Percentiles rank a stretch among this genome's conserved stretches.
phyloP scores from a whole-genome alignment of 345 rosid species.

The Garcia nutans region DNA sequence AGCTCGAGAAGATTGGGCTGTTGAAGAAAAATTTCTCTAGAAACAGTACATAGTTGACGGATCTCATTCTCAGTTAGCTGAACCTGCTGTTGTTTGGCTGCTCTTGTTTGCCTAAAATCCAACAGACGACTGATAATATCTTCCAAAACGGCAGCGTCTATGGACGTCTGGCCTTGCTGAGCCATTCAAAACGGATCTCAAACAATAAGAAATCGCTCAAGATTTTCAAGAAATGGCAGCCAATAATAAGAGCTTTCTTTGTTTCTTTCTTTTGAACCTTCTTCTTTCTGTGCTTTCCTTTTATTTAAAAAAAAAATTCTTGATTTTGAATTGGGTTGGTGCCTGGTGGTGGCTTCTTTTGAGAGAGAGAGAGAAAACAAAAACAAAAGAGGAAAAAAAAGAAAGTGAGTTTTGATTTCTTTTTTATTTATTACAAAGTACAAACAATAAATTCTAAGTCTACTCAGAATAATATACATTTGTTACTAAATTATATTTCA shows the following conservation, averaged over 20 bases:
- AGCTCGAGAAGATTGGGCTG: slow-evolving; percentile 92
- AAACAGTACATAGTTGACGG: slow-evolving; percentile 67
- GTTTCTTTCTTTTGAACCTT: neutral
- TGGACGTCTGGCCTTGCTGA: slow-evolving; percentile 54
- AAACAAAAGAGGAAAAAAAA: neutral
- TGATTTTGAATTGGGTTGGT: slow-evolving; percentile 12
- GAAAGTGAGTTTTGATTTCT: too few species aligned
- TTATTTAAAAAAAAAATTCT: too few species aligned
- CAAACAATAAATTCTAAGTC: too few species aligned
- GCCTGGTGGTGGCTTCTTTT: too few species aligned
- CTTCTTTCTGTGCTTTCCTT: neutral
- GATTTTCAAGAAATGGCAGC: slow-evolving; percentile 14
- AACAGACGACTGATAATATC: slow-evolving; percentile 64
- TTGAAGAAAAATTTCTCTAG: slow-evolving; percentile 72
- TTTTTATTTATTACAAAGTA: too few species aligned
- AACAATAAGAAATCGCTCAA: slow-evolving; percentile 17
- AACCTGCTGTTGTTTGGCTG: slow-evolving; percentile 62
- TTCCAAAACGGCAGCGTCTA: slow-evolving; percentile 65
- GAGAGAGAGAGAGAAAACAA: too few species aligned
- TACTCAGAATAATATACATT: too few species aligned
- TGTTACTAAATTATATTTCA: too few species aligned
- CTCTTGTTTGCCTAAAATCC: slow-evolving; percentile 58
- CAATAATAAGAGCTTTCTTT: neutral
- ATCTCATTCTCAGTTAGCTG: slow-evolving; percentile 85
- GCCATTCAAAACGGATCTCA: slow-evolving; percentile 46